phyloP scores from a whole-genome alignment of 768 basidiomycete species.

The Psilocybe tampanensis region DNA sequence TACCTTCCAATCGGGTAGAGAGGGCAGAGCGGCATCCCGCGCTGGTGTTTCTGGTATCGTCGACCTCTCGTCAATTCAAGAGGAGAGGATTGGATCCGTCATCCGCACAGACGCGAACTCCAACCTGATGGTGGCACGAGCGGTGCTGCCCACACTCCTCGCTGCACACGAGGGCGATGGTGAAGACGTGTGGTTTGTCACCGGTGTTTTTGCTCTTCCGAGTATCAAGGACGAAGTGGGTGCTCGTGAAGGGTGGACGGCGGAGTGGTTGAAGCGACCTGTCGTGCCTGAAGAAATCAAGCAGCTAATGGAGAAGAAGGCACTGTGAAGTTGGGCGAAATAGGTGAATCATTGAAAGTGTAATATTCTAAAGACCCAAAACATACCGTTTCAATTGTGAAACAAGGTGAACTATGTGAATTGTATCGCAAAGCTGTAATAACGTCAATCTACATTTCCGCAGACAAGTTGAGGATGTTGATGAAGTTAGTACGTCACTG shows the following conservation, averaged over 20 bases:
- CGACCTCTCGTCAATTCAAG: constrained; percentile 37
- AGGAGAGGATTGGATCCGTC: constrained; percentile 37
- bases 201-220: constrained; percentile 67
- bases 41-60: constrained; percentile 68
- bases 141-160: constrained; percentile 66
- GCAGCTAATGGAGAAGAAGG: neutral
- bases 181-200: constrained; percentile 58
- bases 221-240: constrained; percentile 38
- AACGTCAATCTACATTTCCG: too few relatives aligned
- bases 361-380: neutral
- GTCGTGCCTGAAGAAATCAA: constrained; percentile 40
- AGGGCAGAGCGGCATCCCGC: constrained; percentile 54
- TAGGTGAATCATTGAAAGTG: neutral
- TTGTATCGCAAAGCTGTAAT: too few relatives aligned
- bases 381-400: too few relatives aligned
- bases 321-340: neutral
- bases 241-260: constrained; percentile 44
- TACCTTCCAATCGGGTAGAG: constrained; percentile 47
- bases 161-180: constrained; percentile 44
- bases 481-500: too few relatives aligned
- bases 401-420: too few relatives aligned
- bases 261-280: constrained; percentile 51
- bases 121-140: constrained; percentile 66
- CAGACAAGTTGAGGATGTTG: too few relatives aligned
- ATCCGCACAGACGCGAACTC: constrained; percentile 73